Percentiles rank a stretch among this genome's conserved stretches.
phyloP scores from a whole-genome alignment of 1,284 basidiomycete species.

The Cryptococcus sp. region DNA sequence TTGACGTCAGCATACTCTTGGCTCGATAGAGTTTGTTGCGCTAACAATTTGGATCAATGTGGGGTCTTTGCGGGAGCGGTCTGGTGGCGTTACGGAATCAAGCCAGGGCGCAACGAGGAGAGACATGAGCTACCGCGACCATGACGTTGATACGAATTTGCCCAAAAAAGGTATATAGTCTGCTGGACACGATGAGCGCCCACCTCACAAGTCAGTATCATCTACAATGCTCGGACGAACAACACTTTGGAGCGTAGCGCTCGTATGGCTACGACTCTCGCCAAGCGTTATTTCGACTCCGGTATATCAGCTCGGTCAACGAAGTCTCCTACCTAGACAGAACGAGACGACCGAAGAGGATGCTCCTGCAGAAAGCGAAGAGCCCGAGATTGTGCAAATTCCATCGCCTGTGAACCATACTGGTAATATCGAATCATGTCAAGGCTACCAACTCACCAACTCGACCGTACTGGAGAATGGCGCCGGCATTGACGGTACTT shows the following conservation, averaged over 20 bases:
- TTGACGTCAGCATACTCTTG: too few species aligned
- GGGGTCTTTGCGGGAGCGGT: too few species aligned
- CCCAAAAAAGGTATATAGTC: background rate
- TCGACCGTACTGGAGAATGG: constrained; percentile 4
- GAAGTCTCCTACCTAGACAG: background rate
- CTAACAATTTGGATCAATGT: too few species aligned
- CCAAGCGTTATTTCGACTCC: background rate
- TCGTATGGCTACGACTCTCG: background rate
- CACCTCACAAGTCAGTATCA: background rate
- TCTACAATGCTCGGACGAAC: background rate
- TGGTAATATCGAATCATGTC: constrained; percentile 18
- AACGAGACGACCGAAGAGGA: background rate
- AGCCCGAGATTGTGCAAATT: constrained; percentile 15
- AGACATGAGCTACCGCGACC: too few species aligned
- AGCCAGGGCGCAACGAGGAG: too few species aligned
- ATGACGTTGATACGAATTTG: too few species aligned
- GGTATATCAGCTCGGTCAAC: background rate
- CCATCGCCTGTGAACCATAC: constrained; percentile 25
- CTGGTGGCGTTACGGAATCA: too few species aligned
- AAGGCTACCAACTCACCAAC: constrained; percentile 22
- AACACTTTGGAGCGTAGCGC: background rate
- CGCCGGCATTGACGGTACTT: constrained; percentile 17
- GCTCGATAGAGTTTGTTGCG: too few species aligned
- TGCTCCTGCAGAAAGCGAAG: background rate
- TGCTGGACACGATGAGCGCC: background rate